Evolutionary conservation across 2,329 filamentous ascomycete species (phyloP).

Genomic region (Ciborinia camelliae): DNA sequence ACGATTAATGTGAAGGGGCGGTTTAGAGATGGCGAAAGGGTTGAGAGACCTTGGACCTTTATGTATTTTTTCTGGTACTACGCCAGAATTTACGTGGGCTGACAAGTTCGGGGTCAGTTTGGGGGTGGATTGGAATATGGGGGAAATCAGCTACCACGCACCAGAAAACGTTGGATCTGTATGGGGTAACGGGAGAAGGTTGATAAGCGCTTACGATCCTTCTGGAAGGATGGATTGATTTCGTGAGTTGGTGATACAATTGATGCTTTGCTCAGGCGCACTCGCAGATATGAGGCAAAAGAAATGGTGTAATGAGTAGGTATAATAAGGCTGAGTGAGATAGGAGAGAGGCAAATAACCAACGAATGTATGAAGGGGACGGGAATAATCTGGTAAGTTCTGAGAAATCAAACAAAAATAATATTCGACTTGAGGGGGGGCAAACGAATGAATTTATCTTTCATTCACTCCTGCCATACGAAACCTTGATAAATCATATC

Average conservation of each 20-base stretch:
- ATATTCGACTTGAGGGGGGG: slow-evolving; percentile 5
- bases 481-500: slow-evolving; percentile 14
- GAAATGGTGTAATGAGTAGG: too few species aligned
- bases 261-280: slow-evolving; percentile 15
- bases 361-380: neutral
- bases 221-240: slow-evolving; percentile 11
- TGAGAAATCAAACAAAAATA: neutral
- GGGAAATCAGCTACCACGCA: slow-evolving; percentile 9
- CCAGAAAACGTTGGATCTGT: slow-evolving; percentile 11
- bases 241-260: slow-evolving; percentile 15
- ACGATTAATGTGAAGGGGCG: slow-evolving; percentile 11
- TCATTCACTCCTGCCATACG: slow-evolving; percentile 13
- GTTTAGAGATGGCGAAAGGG: slow-evolving; percentile 1
- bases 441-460: slow-evolving; percentile 20
- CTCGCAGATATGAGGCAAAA: slow-evolving; percentile 6
- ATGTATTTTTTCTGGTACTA: slow-evolving; percentile 17
- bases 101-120: slow-evolving; percentile 9
- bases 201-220: slow-evolving; percentile 19
- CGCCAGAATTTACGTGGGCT: slow-evolving; percentile 8
- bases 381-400: neutral
- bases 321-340: slow-evolving; percentile 5
- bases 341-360: neutral
- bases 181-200: slow-evolving; percentile 11
- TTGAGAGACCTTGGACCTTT: slow-evolving; percentile 17
- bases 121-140: slow-evolving; percentile 8